Evolutionary conservation across 176 grass and related monocot species (phyloP).

Genomic region (Musa schizocarpa): DNA sequence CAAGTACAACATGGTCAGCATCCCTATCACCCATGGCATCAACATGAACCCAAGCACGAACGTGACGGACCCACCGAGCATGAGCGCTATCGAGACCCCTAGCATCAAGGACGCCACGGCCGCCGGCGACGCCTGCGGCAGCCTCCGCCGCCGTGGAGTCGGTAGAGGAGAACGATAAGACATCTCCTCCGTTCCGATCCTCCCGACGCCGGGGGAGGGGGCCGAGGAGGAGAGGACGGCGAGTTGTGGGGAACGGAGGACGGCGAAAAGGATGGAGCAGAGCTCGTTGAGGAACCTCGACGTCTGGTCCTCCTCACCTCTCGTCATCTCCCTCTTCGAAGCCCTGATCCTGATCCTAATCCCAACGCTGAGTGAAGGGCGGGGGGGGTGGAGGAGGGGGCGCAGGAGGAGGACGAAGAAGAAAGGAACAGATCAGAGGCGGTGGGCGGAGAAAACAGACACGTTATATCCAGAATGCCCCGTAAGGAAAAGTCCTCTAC

Average conservation of each 20-base stretch:
- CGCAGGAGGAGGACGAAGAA: too few relatives aligned
- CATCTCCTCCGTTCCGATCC: background rate
- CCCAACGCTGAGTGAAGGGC: too few relatives aligned
- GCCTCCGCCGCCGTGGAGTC: background rate
- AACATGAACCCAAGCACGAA: slow-evolving; percentile 1
- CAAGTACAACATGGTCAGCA: background rate
- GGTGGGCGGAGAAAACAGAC: too few relatives aligned
- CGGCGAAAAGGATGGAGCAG: background rate
- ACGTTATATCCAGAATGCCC: too few relatives aligned
- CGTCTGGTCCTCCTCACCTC: background rate
- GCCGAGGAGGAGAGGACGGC: background rate
- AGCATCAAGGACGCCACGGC: background rate
- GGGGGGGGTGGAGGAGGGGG: too few relatives aligned
- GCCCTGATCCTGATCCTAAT: too few relatives aligned
- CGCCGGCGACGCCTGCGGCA: background rate
- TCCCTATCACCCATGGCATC: background rate
- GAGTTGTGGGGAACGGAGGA: background rate
- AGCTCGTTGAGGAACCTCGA: background rate
- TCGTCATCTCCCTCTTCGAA: background rate
- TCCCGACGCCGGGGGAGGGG: background rate
- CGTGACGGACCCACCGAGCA: background rate
- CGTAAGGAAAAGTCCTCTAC: too few relatives aligned
- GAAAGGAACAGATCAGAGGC: too few relatives aligned
- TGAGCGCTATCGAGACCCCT: background rate
- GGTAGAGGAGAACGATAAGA: background rate